These are phyloP conservation scores for Pecoramyces ruminantium DNA, from an alignment of 192 early-diverging fungal genomes.

Conservation along the genomic window DNA sequence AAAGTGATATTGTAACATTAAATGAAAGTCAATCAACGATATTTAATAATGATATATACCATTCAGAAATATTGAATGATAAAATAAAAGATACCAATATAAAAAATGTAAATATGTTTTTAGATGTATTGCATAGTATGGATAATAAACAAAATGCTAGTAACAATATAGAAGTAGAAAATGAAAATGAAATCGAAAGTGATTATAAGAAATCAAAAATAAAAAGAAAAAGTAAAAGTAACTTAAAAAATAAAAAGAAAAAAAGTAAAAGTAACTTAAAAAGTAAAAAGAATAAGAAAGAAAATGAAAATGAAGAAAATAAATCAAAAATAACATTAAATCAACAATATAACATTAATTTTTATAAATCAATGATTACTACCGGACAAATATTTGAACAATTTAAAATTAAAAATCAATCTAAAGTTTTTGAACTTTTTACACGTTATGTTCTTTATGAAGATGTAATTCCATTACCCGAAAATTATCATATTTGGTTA, in stretches of 20 bases:
- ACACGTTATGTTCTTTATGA: neutral
- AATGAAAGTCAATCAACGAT: neutral
- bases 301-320: neutral
- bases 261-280: neutral
- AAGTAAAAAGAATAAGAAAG: neutral
- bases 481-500: neutral
- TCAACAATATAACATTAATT: neutral
- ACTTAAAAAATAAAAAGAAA: neutral
- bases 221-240: neutral
- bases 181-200: neutral
- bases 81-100: neutral
- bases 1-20: neutral
- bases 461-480: neutral
- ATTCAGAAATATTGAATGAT: too few relatives aligned
- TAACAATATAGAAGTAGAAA: neutral
- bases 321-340: neutral
- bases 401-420: neutral
- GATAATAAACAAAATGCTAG: neutral
- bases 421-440: neutral
- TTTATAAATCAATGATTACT: neutral
- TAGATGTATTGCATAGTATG: neutral
- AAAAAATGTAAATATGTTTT: neutral
- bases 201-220: neutral
- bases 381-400: neutral
- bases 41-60: too few relatives aligned